Conservation (phyloP, 2,329 filamentous ascomycete genomes). For the Sarocladiaceae sp. region DNA sequence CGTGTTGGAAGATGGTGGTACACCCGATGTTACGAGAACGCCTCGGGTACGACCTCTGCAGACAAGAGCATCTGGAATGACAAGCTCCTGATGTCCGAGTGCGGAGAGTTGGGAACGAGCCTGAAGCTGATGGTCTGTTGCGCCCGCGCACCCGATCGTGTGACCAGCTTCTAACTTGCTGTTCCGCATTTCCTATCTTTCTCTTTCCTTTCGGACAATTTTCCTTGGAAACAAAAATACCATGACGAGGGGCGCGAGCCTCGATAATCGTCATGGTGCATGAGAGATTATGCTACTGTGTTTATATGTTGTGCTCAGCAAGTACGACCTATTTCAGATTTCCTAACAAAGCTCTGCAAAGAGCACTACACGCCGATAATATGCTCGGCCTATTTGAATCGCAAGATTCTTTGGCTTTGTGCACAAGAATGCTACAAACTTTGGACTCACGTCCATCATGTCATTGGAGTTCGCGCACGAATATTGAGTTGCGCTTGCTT, state of each 20-base stretch:
- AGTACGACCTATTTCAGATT: too few species aligned
- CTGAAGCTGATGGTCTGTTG: conserved; percentile 90
- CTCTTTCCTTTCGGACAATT: background rate
- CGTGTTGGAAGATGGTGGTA: conserved; percentile 97
- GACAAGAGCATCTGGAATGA: conserved; percentile 71
- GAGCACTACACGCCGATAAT: background rate
- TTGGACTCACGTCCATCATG: conserved; percentile 10
- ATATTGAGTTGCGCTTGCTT: background rate
- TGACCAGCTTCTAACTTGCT: conserved; percentile 23
- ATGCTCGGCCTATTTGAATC: too few species aligned
- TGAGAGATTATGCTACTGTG: background rate
- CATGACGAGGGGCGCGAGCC: background rate
- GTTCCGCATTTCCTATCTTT: background rate
- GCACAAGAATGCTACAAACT: background rate
- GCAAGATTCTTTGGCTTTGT: too few species aligned
- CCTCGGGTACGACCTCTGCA: conserved; percentile 41
- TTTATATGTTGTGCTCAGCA: too few species aligned
- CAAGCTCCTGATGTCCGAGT: conserved; percentile 71
- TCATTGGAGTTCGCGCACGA: conserved; percentile 9
- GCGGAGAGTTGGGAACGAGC: conserved; percentile 79
- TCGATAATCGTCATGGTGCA: background rate
- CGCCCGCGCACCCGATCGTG: conserved; percentile 70
- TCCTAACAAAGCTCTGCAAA: background rate
- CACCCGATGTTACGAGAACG: conserved; percentile 80
- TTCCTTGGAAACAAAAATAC: background rate